Evolutionary conservation across 129 eudicot species (phyloP), one percentile per base, ranked within the genome.

Genomic region (Helianthus tuberosus): DNA sequence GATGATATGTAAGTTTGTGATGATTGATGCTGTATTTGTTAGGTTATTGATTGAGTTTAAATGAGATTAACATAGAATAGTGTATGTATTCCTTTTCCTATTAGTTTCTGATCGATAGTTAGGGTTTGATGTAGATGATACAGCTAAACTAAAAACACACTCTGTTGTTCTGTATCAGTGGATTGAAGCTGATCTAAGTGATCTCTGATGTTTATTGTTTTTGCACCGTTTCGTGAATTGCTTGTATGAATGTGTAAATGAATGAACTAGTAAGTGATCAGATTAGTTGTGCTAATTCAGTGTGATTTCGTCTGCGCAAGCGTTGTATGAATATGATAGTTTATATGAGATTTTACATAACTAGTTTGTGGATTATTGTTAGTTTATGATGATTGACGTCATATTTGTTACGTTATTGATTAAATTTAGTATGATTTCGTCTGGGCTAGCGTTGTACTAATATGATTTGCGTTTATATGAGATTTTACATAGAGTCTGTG

Each of bases 181-280:
- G 59, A 16, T 60, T 6, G 10, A n/a, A 62, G 6, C 8, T 14
- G 49, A 48, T 46, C 6, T 6, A 14, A 23, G 25, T 27, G 32
- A 13, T 14, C 8, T 47, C 46, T 48, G 55, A 43, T 49, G 13
- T 36, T 71, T 54, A 15, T 16, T 58, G 10, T 25, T 43, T 59
- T 46, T 71, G 71, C 63, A 63, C 35, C 16, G 48, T 15, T 62
- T 71, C 48, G 61, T 61, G 50, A 61, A 73, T 47, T 73, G 48
- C 35, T 49, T 43, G 63, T 49, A 25, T 53, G 63, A 49, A 35
- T 64, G 15, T 65, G 71, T 63, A 51, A 23, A 74, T 12, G 51
- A 16, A 74, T 0, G 23, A 20, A 35, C 35, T 9, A 50, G 49
- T 63, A 49, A 63, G 64, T 20, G 61, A 73, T 73, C 61, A 14